phyloP scores from a whole-genome alignment of 2,329 filamentous ascomycete genomes.

The Sporothrix euskadiensis region DNA sequence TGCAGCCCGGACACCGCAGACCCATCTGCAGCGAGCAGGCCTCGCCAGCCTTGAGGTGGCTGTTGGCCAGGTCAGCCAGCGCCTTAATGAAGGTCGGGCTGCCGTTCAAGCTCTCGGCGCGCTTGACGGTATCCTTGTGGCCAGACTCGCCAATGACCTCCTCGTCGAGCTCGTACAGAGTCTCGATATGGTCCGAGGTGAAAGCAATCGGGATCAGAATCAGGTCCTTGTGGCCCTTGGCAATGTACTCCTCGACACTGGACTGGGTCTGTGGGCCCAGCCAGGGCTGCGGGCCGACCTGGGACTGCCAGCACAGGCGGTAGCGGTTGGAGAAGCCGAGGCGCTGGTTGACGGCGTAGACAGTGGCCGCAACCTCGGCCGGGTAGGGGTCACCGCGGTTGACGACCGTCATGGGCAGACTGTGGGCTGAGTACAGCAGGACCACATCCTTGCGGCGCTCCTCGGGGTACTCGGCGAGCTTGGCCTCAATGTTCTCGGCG shows the following conservation, averaged over 20 bases:
- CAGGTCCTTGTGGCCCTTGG: conserved; percentile 87
- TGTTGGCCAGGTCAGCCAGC: conserved; percentile 80
- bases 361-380: conserved; percentile 91
- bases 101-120: conserved; percentile 89
- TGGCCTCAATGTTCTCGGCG: conserved; percentile 86
- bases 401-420: conserved; percentile 93
- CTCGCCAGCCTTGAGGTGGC: conserved; percentile 69
- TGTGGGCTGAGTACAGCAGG: conserved; percentile 91
- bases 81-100: conserved; percentile 87
- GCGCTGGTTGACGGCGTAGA: conserved; percentile 93
- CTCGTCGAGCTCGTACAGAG: conserved; percentile 87
- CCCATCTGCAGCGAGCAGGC: conserved; percentile 81
- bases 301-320: conserved; percentile 94
- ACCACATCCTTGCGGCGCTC: conserved; percentile 79
- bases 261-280: conserved; percentile 88
- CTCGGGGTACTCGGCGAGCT: conserved; percentile 78
- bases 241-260: conserved; percentile 84
- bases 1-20: conserved; percentile 89
- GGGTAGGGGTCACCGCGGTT: conserved; percentile 96
- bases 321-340: conserved; percentile 88
- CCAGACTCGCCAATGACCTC: conserved; percentile 91
- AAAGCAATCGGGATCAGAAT: conserved; percentile 94
- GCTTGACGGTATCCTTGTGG: conserved; percentile 76
- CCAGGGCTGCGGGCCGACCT: conserved; percentile 95
- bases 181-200: conserved; percentile 99